phyloP scores from a whole-genome alignment of 768 basidiomycete species.

The Gyrodon lividus region DNA sequence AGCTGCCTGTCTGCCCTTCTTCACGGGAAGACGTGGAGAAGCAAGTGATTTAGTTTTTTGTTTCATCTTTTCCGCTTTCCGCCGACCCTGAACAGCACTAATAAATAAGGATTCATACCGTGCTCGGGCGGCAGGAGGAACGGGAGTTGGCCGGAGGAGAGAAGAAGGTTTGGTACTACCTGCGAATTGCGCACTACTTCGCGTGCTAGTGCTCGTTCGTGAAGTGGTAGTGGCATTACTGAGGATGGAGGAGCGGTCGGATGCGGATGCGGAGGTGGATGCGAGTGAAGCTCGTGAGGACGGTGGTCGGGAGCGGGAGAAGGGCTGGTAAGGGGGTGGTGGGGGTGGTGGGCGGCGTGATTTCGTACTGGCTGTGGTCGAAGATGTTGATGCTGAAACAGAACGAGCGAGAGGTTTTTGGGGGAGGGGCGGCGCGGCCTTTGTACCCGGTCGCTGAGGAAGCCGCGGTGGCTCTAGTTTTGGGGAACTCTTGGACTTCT shows the following conservation, averaged over 20 bases:
- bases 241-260: conserved; percentile 63
- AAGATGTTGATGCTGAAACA: conserved; percentile 36
- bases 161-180: conserved; percentile 26
- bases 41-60: conserved; percentile 30
- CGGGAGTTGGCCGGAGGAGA: conserved; percentile 57
- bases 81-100: conserved; percentile 52
- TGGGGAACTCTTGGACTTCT: conserved; percentile 30
- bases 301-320: conserved; percentile 26
- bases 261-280: conserved; percentile 42
- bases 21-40: conserved; percentile 37
- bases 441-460: conserved; percentile 43
- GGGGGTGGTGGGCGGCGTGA: conserved; percentile 44
- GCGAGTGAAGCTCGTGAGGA: conserved; percentile 39
- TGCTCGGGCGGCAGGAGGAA: conserved; percentile 59
- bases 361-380: conserved; percentile 36
- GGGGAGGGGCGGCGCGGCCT: conserved; percentile 18
- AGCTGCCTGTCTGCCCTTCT: conserved; percentile 53
- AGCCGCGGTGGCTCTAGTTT: conserved; percentile 43
- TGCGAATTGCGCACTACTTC: conserved; percentile 26
- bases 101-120: conserved; percentile 71
- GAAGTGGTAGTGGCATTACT: conserved; percentile 43
- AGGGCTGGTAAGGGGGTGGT: conserved; percentile 33
- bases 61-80: conserved; percentile 35
- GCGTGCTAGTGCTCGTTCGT: conserved; percentile 38
- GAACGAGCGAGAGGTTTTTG: conserved; percentile 33